phyloP scores from a whole-genome alignment of 1,139 yeast genomes.

The Yarrowia galli region DNA sequence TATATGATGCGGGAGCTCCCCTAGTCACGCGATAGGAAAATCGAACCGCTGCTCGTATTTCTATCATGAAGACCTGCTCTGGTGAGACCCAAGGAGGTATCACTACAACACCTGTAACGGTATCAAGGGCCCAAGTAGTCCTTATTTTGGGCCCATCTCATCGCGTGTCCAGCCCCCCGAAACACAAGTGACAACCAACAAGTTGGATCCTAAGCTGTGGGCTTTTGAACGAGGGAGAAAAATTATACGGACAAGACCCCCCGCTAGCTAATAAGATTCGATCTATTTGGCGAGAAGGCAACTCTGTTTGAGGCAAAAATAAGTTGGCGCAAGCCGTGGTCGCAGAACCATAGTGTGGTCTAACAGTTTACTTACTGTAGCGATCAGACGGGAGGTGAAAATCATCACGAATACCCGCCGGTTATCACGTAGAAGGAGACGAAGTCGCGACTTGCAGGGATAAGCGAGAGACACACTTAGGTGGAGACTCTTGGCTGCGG shows the following conservation, averaged over 20 bases:
- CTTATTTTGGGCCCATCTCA: not conserved
- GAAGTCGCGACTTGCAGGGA: not conserved
- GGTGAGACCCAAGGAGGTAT: not conserved
- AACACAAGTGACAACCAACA: not conserved
- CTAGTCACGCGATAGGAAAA: slow-evolving; percentile 6
- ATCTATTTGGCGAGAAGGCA: slow-evolving; percentile 18
- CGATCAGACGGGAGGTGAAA: not conserved
- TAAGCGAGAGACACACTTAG: slow-evolving; percentile 5
- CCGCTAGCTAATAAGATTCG: slow-evolving; percentile 13
- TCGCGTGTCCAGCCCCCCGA: not conserved
- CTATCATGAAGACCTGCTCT: not conserved
- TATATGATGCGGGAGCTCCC: not conserved
- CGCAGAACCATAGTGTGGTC: slow-evolving; percentile 4
- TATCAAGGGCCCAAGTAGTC: not conserved
- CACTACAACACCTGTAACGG: not conserved
- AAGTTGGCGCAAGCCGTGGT: slow-evolving; percentile 31
- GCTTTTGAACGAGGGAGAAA: not conserved
- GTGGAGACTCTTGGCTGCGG: slow-evolving; percentile 32
- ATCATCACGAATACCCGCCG: not conserved
- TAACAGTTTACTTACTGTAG: not conserved
- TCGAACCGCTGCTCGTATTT: not conserved
- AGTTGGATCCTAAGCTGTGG: not conserved
- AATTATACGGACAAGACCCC: not conserved
- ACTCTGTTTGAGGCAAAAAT: slow-evolving; percentile 26
- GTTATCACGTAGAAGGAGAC: not conserved